A percentile compares a stretch with the other conserved stretches of the same genome.
phyloP scores from a whole-genome alignment of 805 yeast species.

The Lipomyces orientalis region DNA sequence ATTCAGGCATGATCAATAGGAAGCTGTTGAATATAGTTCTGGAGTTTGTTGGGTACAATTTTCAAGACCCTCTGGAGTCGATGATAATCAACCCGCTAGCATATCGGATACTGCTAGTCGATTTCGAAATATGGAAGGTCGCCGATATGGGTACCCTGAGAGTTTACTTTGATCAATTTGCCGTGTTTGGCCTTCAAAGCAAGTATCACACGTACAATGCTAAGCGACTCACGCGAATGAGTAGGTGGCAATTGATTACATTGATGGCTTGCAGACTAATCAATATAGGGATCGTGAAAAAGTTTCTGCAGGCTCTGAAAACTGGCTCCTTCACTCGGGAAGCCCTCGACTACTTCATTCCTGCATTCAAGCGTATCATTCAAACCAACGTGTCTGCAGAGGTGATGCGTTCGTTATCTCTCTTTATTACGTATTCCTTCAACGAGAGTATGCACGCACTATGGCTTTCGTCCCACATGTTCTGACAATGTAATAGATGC shows the following conservation, averaged over 20 bases:
- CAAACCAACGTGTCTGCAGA: conserved; percentile 60
- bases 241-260: conserved; percentile 46
- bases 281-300: conserved; percentile 44
- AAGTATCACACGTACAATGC: conserved; percentile 58
- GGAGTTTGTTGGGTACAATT: conserved; percentile 62
- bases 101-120: conserved; percentile 64
- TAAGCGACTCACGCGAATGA: conserved; percentile 59
- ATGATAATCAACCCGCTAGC: conserved; percentile 61
- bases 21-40: conserved; percentile 57
- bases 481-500: background rate
- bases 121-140: conserved; percentile 64
- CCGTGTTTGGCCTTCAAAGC: conserved; percentile 58
- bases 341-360: conserved; percentile 48
- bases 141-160: conserved; percentile 54
- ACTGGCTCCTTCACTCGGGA: conserved; percentile 49
- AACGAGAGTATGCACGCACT: conserved; percentile 33
- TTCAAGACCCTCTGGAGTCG: conserved; percentile 58
- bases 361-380: conserved; percentile 51
- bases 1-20: conserved; percentile 42
- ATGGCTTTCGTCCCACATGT: background rate
- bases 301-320: conserved; percentile 59
- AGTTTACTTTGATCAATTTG: conserved; percentile 62
- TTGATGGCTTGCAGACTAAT: conserved; percentile 26
- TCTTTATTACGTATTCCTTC: conserved; percentile 57
- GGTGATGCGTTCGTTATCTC: conserved; percentile 57